These are phyloP conservation scores for Epipyxis sp. DNA, from an alignment of 108 stramenopile species.

Conservation along the genomic window DNA sequence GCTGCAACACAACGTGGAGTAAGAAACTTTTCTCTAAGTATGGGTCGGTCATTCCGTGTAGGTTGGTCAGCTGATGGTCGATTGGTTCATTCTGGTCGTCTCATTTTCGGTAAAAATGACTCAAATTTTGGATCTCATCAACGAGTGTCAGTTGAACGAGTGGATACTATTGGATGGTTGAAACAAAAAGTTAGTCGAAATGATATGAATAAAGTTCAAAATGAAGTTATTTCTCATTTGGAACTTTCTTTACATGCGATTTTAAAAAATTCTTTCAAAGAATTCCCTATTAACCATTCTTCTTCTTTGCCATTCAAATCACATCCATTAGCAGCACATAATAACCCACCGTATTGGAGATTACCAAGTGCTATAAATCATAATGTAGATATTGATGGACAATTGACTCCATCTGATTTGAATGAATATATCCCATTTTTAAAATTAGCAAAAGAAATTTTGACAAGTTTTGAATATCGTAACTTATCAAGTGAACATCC, in stretches of 20 bases:
- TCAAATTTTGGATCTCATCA: background rate
- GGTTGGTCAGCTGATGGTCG: constrained; percentile 1
- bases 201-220: background rate
- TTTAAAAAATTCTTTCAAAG: background rate
- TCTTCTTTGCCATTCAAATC: no score
- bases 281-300: background rate
- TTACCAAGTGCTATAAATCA: no score
- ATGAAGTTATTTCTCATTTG: background rate
- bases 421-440: no score
- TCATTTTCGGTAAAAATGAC: background rate
- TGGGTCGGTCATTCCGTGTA: background rate
- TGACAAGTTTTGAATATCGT: no score
- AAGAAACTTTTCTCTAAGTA: background rate
- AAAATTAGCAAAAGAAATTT: no score
- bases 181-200: background rate
- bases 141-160: background rate
- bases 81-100: background rate
- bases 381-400: no score
- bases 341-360: no score
- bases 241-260: background rate
- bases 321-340: no score
- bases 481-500: background rate
- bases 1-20: no score
- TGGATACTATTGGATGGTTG: background rate
- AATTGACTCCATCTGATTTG: no score